Conservation (phyloP, 2,329 filamentous ascomycete species). For the Ustilaginoidea virens region DNA sequence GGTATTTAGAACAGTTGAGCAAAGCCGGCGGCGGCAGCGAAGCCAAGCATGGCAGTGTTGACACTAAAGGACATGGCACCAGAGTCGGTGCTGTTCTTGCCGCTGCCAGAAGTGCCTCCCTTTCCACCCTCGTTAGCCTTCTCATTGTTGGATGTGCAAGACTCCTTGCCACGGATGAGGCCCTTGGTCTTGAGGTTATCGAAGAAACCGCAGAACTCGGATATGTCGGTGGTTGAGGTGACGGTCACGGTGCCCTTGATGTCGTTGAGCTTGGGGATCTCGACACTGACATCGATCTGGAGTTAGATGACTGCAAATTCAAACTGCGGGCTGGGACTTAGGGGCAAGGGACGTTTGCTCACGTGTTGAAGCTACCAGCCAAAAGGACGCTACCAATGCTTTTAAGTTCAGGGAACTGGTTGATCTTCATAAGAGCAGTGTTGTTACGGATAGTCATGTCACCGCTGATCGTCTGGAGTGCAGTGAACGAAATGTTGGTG, state of each 20-base stretch:
- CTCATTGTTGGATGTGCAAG: slow-evolving; percentile 34
- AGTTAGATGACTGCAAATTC: too few relatives aligned
- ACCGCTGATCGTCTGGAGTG: slow-evolving; percentile 54
- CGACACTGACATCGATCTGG: slow-evolving; percentile 45
- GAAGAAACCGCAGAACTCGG: slow-evolving; percentile 36
- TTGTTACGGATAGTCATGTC: slow-evolving; percentile 85
- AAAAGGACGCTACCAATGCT: slow-evolving; percentile 73
- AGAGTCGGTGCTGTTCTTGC: slow-evolving; percentile 16
- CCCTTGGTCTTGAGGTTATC: slow-evolving; percentile 22
- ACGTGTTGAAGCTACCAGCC: slow-evolving; percentile 72
- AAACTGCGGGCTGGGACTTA: not conserved
- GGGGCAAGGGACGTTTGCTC: slow-evolving; percentile 24
- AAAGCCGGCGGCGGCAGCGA: slow-evolving; percentile 30
- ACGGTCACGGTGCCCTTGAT: slow-evolving; percentile 61
- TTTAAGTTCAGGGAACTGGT: slow-evolving; percentile 52
- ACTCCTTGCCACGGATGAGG: slow-evolving; percentile 25
- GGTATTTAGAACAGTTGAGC: slow-evolving; percentile 35
- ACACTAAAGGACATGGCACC: slow-evolving; percentile 29
- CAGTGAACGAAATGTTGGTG: slow-evolving; percentile 61
- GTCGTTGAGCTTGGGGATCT: slow-evolving; percentile 49
- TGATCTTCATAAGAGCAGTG: slow-evolving; percentile 50
- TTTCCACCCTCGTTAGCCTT: slow-evolving; percentile 33
- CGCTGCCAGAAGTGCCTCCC: slow-evolving; percentile 13
- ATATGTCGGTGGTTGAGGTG: slow-evolving; percentile 48
- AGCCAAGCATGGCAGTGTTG: slow-evolving; percentile 31